Base-by-base conservation (phyloP, 768 basidiomycete genomes). In the Leccinum variicolor region DNA sequence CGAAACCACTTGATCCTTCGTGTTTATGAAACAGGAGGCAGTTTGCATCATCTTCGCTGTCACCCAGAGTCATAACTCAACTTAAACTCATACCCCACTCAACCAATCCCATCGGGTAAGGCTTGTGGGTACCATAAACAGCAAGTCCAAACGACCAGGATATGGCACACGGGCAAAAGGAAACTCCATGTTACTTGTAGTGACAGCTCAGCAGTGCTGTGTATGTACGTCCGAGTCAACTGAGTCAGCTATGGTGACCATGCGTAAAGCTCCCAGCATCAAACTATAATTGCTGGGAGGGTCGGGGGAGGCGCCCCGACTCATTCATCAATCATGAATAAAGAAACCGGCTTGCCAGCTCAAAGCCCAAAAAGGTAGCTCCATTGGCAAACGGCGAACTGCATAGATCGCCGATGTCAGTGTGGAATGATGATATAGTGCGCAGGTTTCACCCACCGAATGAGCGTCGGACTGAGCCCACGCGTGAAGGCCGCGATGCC, bases 331-430 rank as follows among this genome's bases (percentile, higher is more conserved):
- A 53, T 65, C 26, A 72, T 19, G 69, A 69, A 66, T 84, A 84
- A 58, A 91, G 74, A 45, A 84, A 61, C 48, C 94, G 82, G 74
- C 85, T 93, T 46, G 92, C 92, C 75, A 98, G 80, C 78, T 98
- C 96, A 66, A 94, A 98, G 1, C 92, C 94, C 56, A 96, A 83
- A 81, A 98, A 98, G 0, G 96, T 98, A 1, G 93, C 93, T 19
- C 94, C 96, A 64, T 98, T 98, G 11, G 95, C 95, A 66, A 48
- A 48, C 17, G 47, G 47, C 17, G 47, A 47, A 47, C 46, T 47
- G 11, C 41, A 43, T 19, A 19, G 19, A 19, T 43, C 31, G 47
- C 23, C n/a, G 7, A 33, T 49, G 39, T 69, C n/a, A 59, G 50
- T 19, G 14, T 21, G 21, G 4, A 50, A 55, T 33, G 50, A 25